These are phyloP conservation scores for Scheffersomyces stipitis DNA, from an alignment of 805 yeast species.

Conservation along the genomic window DNA sequence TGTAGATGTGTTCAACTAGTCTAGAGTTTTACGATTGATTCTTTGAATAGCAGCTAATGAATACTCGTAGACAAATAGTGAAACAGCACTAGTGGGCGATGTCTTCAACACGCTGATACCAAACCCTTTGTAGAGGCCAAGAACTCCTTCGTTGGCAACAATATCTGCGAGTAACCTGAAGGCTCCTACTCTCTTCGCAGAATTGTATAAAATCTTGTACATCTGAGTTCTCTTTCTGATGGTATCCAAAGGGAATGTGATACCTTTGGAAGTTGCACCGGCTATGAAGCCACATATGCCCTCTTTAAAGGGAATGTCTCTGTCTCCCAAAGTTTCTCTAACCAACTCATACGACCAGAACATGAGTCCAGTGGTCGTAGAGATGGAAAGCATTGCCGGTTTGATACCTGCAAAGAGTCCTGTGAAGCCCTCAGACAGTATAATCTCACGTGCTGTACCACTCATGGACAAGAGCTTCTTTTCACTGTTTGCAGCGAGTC, in stretches of 20 bases:
- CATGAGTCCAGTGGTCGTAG: slow-evolving; percentile 71
- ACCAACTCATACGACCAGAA: slow-evolving; percentile 66
- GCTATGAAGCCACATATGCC: slow-evolving; percentile 71
- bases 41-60: slow-evolving; percentile 13
- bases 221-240: slow-evolving; percentile 78
- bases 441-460: slow-evolving; percentile 24
- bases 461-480: slow-evolving; percentile 39
- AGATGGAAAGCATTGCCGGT: slow-evolving; percentile 59
- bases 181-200: slow-evolving; percentile 10
- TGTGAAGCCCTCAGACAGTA: slow-evolving; percentile 29
- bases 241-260: slow-evolving; percentile 85
- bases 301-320: slow-evolving; percentile 42
- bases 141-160: slow-evolving; percentile 54
- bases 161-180: slow-evolving; percentile 37
- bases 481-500: slow-evolving; percentile 67
- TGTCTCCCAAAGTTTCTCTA: slow-evolving; percentile 37
- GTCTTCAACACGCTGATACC: slow-evolving; percentile 69
- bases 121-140: slow-evolving; percentile 75
- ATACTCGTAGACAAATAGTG: slow-evolving; percentile 65
- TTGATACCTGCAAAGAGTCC: slow-evolving; percentile 53
- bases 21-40: neutral
- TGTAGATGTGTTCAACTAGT: no score
- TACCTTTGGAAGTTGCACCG: slow-evolving; percentile 69
- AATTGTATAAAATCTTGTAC: slow-evolving; percentile 9
- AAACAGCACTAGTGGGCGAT: slow-evolving; percentile 75